These are phyloP conservation scores for Boletus fagicola DNA, from an alignment of 768 basidiomycete genomes.

Conservation along the genomic window DNA sequence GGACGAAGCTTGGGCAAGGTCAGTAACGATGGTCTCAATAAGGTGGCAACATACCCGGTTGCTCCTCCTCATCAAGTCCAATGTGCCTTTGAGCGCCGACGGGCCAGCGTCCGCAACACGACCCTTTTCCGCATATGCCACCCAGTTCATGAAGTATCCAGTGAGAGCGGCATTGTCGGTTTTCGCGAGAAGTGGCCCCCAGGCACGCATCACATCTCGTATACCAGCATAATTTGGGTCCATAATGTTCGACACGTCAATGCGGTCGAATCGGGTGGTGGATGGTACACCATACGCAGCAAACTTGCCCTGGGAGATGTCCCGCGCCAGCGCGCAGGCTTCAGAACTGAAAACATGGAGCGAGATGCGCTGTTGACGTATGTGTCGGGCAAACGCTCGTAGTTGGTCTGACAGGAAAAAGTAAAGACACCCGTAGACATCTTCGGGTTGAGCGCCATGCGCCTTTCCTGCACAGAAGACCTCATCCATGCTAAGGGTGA, in stretches of 20 bases:
- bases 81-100: background rate
- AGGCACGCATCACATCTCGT: constrained; percentile 30
- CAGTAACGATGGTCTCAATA: background rate
- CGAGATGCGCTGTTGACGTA: constrained; percentile 34
- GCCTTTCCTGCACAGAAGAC: constrained; percentile 39
- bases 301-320: constrained; percentile 26
- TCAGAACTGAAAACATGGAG: constrained; percentile 39
- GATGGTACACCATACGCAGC: constrained; percentile 21
- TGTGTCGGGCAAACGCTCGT: constrained; percentile 34
- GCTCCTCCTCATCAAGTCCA: constrained; percentile 15
- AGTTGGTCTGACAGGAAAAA: constrained; percentile 45
- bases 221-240: constrained; percentile 44
- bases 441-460: constrained; percentile 40
- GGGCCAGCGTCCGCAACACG: constrained; percentile 8
- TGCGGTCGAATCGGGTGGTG: constrained; percentile 40
- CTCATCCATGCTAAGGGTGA: constrained; percentile 35
- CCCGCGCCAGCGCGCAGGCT: constrained; percentile 40
- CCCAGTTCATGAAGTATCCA: constrained; percentile 52
- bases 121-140: background rate
- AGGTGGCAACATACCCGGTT: constrained; percentile 14
- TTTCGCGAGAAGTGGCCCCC: constrained; percentile 39
- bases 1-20: constrained; percentile 13
- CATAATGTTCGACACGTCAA: constrained; percentile 49
- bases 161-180: constrained; percentile 35
- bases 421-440: constrained; percentile 51